Evolutionary conservation across 164 flowering plant genomes (phyloP), one percentile per base, ranked within the genome.

Genomic region (Sedum album): DNA sequence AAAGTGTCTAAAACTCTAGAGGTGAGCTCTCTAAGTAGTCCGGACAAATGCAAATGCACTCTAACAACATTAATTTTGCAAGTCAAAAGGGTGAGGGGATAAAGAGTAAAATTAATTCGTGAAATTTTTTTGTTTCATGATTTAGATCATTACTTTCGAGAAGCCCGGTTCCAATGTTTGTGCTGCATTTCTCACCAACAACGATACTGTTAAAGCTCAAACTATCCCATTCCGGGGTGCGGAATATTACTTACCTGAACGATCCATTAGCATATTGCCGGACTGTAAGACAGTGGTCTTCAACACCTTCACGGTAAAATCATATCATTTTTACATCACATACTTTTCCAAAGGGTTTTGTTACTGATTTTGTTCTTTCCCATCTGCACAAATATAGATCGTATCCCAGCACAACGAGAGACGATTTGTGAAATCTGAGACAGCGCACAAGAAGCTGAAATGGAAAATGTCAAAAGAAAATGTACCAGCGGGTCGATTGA

Each of bases 181-280:
- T 73, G 85, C 89, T 21, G 97, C 99, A 39, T 95, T 95, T 81
- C 73, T 95, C 73, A 66, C 78, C 67, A 95, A 95, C 84, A 92
- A 82, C 71, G 35, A 74, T 60, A 67, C 85, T 0, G 79, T 68
- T 70, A 23, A 0, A 14, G 46, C 78, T 21, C 66, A 72, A 21
- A 83, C 80, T n/a, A 66, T 81, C 5, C 76, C 68, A 4, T 95
- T 88, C 80, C 79, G 84, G 72, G 94, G 91, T 10, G 30, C 25
- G 0, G 60, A 81, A 8, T 85, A 82, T 64, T 75, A 51, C 71
- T 62, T 95, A 25, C 97, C 99, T 8, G 72, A 80, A 17, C 85
- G 77, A 55, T 95, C 99, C 67, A 82, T 95, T 53, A 95, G 97
- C 81, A 86, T 95, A 71, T 90, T 95, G 93, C n/a, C n/a, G n/a